Evolutionary conservation across 2,329 filamentous ascomycete species (phyloP), one percentile per base, ranked within the genome.

Genomic region (Trichoderma sp.): DNA sequence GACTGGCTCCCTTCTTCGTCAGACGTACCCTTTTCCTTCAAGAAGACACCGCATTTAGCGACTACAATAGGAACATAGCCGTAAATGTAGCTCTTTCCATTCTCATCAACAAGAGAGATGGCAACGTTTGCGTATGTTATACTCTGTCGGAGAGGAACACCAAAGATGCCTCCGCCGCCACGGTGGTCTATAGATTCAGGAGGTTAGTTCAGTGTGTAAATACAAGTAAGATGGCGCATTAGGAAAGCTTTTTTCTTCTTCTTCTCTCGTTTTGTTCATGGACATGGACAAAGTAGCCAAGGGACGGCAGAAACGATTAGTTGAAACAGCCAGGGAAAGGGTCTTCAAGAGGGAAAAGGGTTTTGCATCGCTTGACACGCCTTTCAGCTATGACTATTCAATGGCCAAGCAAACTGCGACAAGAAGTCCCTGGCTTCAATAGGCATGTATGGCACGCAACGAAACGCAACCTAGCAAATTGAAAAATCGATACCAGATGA

Each of bases 51-150:
- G 79, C 96, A 98, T 80, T 99, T 99, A 43, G 96, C 96, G 66
- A 99, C 95, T 54, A 99, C 95, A 72, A 99, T 98, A 21, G 96
- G 96, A 8, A 99, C 95, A 77, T 98, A 98, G 76, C 96, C 96
- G 79, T 98, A 99, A 66, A 98, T 97, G 79, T 97, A 98, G 81
- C 93, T 97, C 79, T 96, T 89, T 37, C 95, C 95, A 73, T 96
- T 87, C 73, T 95, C 93, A 78, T 98, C 94, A 73, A 96, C 92
- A 32, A 99, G 87, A 26, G 95, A 98, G 76, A 99, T 99, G 72
- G 96, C 96, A 70, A 99, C 96, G 77, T 98, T 99, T 69, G 96
- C 96, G 79, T 99, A 98, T 70, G 91, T 92, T 79, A 99, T 98
- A 82, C 95, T 98, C 77, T 94, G 90, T 75, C 94, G 92, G 69